Evolutionary conservation across 2,329 filamentous ascomycete species (phyloP).

Genomic region (Fusarium concolor): DNA sequence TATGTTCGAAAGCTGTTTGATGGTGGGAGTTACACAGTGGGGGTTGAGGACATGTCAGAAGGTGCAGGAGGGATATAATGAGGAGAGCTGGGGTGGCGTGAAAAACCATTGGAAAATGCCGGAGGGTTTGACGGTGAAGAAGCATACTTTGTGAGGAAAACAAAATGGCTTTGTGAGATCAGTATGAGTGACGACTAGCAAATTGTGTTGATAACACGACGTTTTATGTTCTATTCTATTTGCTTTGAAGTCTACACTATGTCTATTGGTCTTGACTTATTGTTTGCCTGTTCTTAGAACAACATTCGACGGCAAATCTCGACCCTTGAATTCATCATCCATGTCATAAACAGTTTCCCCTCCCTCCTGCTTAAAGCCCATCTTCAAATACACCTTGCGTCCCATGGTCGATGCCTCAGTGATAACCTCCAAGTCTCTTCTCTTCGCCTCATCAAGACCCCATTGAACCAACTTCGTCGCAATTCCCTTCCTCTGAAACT

Average conservation of each 20-base stretch:
- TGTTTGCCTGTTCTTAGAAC: slow-evolving; percentile 58
- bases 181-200: not conserved
- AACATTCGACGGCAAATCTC: slow-evolving; percentile 56
- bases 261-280: not conserved
- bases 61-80: slow-evolving; percentile 76
- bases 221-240: not conserved
- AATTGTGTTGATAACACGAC: not conserved
- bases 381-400: slow-evolving; percentile 57
- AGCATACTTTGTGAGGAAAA: slow-evolving; percentile 30
- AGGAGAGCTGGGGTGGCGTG: slow-evolving; percentile 82
- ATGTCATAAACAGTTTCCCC: slow-evolving; percentile 57
- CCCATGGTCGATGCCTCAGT: slow-evolving; percentile 64
- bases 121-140: slow-evolving; percentile 48
- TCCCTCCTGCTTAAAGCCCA: slow-evolving; percentile 59
- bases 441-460: slow-evolving; percentile 58
- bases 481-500: slow-evolving; percentile 63
- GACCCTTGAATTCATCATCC: slow-evolving; percentile 56
- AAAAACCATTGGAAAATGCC: slow-evolving; percentile 70
- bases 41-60: slow-evolving; percentile 69
- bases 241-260: too few species aligned
- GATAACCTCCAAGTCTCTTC: slow-evolving; percentile 55
- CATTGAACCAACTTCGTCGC: slow-evolving; percentile 59
- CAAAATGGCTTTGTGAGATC: slow-evolving; percentile 7
- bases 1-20: slow-evolving; percentile 76
- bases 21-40: slow-evolving; percentile 80